Conservation (phyloP, 768 basidiomycete genomes). For the Mycena sanguinolenta region DNA sequence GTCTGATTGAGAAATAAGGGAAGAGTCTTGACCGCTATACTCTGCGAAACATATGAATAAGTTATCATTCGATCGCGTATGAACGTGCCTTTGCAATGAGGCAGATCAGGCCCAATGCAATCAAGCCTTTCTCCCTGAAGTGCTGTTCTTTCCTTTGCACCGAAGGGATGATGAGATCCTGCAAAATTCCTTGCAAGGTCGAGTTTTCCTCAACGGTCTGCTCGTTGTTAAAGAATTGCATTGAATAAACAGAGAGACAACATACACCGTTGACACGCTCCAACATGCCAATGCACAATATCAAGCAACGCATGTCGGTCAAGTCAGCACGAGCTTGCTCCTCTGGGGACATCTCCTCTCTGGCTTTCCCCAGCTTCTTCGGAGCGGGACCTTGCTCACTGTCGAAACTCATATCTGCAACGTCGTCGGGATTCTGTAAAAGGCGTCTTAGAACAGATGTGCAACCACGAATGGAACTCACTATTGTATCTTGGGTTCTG, state of each 20-base stretch:
- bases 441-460: not conserved
- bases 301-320: conserved; percentile 81
- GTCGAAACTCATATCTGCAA: conserved; percentile 45
- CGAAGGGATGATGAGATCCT: conserved; percentile 88
- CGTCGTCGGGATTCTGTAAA: conserved; percentile 33
- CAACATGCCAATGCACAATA: conserved; percentile 85
- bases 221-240: not conserved
- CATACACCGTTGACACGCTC: conserved; percentile 89
- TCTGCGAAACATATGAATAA: conserved; percentile 1
- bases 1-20: conserved; percentile 18
- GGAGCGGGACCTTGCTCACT: conserved; percentile 42
- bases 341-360: conserved; percentile 66
- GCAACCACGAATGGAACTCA: conserved; percentile 18
- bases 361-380: conserved; percentile 47
- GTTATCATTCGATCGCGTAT: conserved; percentile 56
- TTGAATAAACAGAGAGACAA: conserved; percentile 23
- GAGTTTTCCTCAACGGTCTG: conserved; percentile 80
- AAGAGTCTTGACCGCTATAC: conserved; percentile 13
- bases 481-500: conserved; percentile 33
- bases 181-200: conserved; percentile 78
- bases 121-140: conserved; percentile 75
- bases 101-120: conserved; percentile 79
- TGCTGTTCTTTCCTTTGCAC: conserved; percentile 80
- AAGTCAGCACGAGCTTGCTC: conserved; percentile 69
- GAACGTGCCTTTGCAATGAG: conserved; percentile 74